Percentiles rank a stretch among this genome's conserved stretches.
Evolutionary conservation across 352 stramenopile species (phyloP).

Genomic region (Phytophthora ohioensis): DNA sequence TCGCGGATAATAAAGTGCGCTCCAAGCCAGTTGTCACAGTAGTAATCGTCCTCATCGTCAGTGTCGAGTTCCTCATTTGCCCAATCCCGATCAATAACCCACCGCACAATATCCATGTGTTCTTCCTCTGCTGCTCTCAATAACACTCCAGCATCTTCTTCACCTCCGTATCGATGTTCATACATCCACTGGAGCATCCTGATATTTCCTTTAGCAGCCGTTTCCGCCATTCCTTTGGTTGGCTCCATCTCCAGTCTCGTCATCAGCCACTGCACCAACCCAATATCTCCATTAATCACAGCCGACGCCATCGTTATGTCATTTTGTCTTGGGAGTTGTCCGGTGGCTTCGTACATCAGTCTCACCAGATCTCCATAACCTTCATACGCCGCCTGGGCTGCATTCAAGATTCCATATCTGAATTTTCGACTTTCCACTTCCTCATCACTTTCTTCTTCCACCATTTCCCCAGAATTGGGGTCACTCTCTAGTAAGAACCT

Average conservation of each 20-base stretch:
- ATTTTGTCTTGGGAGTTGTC: not conserved
- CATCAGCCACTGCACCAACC: not conserved
- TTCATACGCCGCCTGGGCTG: too few relatives aligned
- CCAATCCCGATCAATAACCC: constrained; percentile 3
- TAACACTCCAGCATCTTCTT: constrained; percentile 8
- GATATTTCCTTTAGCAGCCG: not conserved
- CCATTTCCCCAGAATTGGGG: too few relatives aligned
- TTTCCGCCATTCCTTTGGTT: not conserved
- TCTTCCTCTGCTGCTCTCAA: constrained; percentile 7
- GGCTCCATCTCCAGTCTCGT: not conserved
- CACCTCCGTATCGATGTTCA: not conserved
- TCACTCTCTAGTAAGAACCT: too few relatives aligned
- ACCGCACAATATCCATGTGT: constrained; percentile 10
- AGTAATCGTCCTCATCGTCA: too few relatives aligned
- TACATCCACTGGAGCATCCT: not conserved
- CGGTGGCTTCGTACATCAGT: not conserved
- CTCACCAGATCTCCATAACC: not conserved
- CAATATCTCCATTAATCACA: not conserved
- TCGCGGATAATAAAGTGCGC: too few relatives aligned
- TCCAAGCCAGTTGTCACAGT: too few relatives aligned
- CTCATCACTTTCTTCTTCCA: too few relatives aligned
- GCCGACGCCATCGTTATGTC: not conserved
- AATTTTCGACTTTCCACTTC: too few relatives aligned
- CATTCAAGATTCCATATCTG: too few relatives aligned
- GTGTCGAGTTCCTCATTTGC: too few relatives aligned